phyloP scores from a whole-genome alignment of 2,329 filamentous ascomycete species.

The Aspergillus thermomutatus region DNA sequence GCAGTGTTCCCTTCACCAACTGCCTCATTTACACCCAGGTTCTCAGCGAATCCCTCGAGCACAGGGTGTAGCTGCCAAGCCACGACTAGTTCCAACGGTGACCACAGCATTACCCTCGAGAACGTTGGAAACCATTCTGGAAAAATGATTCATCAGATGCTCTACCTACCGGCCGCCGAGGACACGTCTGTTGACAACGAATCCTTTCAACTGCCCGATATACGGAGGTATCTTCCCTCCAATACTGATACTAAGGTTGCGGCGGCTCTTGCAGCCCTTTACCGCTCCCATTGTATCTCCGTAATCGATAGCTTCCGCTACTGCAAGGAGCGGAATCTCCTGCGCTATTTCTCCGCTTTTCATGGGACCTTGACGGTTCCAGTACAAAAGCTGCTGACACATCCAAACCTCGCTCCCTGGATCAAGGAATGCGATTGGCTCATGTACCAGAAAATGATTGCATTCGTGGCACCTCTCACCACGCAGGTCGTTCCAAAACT shows the following conservation, averaged over 20 bases:
- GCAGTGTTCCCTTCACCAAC: conserved; percentile 41
- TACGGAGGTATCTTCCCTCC: conserved; percentile 73
- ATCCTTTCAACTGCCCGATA: conserved; percentile 75
- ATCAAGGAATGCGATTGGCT: conserved; percentile 94
- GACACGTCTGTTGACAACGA: conserved; percentile 58
- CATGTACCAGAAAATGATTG: conserved; percentile 96
- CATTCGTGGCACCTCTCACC: conserved; percentile 82
- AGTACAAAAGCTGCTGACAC: conserved; percentile 84
- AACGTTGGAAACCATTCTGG: conserved; percentile 37
- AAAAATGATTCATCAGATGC: conserved; percentile 39
- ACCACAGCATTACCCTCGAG: conserved; percentile 33
- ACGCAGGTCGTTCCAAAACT: conserved; percentile 86
- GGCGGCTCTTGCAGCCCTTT: conserved; percentile 79
- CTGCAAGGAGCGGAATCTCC: conserved; percentile 95
- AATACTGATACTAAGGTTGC: conserved; percentile 85
- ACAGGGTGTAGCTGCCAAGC: conserved; percentile 30
- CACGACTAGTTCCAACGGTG: conserved; percentile 22
- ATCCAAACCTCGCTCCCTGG: conserved; percentile 81
- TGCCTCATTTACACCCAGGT: conserved; percentile 33
- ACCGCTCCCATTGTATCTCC: conserved; percentile 91
- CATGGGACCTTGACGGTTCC: conserved; percentile 95
- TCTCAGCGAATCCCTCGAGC: conserved; percentile 19
- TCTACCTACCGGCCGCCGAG: conserved; percentile 35
- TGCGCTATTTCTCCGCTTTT: conserved; percentile 90
- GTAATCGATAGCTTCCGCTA: conserved; percentile 93